Conservation (phyloP, 352 stramenopile species). For the Phytophthora vignae region DNA sequence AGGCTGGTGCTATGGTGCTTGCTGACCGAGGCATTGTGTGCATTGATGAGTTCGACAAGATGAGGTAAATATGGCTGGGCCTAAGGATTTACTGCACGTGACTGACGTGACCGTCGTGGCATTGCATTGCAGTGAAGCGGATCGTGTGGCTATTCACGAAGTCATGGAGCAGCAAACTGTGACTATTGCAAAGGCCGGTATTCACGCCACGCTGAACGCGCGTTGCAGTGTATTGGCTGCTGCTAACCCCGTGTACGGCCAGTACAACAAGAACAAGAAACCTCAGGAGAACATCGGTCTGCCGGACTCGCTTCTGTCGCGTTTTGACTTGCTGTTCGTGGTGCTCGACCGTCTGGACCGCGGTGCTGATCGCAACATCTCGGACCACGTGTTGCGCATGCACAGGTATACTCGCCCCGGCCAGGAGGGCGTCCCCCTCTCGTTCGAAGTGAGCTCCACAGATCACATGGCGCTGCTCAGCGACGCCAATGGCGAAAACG, state of each 20-base stretch:
- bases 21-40: constrained; percentile 99
- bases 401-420: constrained; percentile 94
- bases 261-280: constrained; percentile 98
- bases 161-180: constrained; percentile 99
- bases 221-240: constrained; percentile 98
- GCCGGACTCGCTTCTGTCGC: constrained; percentile 98
- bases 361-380: constrained; percentile 95
- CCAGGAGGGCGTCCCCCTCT: constrained; percentile 90
- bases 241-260: constrained; percentile 99
- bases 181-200: constrained; percentile 99
- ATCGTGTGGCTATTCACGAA: constrained; percentile 99
- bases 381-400: constrained; percentile 97
- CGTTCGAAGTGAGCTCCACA: constrained; percentile 84
- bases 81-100: not conserved
- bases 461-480: constrained; percentile 78
- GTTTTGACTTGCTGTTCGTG: constrained; percentile 99
- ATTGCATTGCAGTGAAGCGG: constrained; percentile 77
- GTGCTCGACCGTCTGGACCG: constrained; percentile 98
- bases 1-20: constrained; percentile 99
- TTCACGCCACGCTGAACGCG: constrained; percentile 99
- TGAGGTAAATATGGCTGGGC: constrained; percentile 72
- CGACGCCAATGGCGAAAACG: constrained; percentile 68
- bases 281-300: constrained; percentile 99
- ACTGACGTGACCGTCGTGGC: constrained; percentile 17
- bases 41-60: constrained; percentile 99